Evolutionary conservation across 2,329 filamentous ascomycete genomes (phyloP), one percentile per base, ranked within the genome.

Genomic region (Coniochaeta sp.): DNA sequence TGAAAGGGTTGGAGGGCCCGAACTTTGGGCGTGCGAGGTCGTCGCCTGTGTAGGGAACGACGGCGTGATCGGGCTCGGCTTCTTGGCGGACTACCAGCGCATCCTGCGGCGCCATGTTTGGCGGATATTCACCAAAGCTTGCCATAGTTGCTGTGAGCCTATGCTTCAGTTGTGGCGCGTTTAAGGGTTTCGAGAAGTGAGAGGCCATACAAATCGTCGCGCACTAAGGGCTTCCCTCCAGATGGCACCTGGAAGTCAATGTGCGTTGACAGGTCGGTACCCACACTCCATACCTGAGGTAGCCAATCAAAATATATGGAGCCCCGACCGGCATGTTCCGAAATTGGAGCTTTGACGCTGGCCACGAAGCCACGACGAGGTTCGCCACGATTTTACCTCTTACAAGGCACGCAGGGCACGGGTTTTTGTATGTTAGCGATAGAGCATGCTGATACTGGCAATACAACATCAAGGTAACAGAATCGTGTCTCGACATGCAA

Each of bases 1-100:
- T 87, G 74, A 90, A 93, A 1, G 90, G 90, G 69, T 93, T 93
- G 26, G 81, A 76, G 38, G 90, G 90, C 0, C 90, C 90, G 62
- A 87, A 74, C 9, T 78, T 76, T 1, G 88, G 84, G 61, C 86
- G 82, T 55, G 85, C 81, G 44, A 93, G 78, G 67, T 90, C 87
- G 66, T 90, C 86, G 66, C 88, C 89, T n/a, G 87, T 87, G 70
- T 88, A 88, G 33, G 80, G 78, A 8, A 84, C 81, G 26, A 87
- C 82, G 22, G 82, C 83, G 67, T 88, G 86, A 62, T 86, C 79
- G 36, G 81, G 77, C 59, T 76, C 76, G 40, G 81, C 77, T 63
- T 79, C 72, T 67, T 85, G 78, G 60, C 85, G 80, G 52, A 85
- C 77, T 59, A 87, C 78, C 52, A 88, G 80, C 52, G 85, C 83